A percentile compares a stretch with the other conserved stretches of the same genome.
These are phyloP conservation scores for Podospora comata DNA, from an alignment of 495 filamentous ascomycete genomes.

Conservation along the genomic window DNA sequence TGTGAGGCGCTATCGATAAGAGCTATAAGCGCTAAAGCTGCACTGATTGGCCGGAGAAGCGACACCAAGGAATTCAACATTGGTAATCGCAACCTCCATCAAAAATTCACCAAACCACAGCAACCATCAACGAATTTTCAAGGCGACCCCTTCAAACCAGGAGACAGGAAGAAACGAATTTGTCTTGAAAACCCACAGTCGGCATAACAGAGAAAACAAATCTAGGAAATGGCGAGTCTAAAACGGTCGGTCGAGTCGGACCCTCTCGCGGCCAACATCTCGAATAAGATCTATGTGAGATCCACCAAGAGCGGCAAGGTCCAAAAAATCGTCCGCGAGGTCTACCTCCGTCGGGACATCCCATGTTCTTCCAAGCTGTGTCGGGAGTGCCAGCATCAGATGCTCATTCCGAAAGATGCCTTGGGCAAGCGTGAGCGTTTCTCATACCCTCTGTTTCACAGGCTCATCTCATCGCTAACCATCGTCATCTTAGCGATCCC, in stretches of 20 bases:
- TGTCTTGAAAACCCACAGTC: not conserved
- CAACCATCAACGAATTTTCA: not conserved
- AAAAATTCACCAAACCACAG: constrained; percentile 8
- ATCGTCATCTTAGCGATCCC: constrained; percentile 54
- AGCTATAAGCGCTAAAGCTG: constrained; percentile 14
- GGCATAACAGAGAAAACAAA: constrained; percentile 6
- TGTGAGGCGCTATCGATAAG: constrained; percentile 18
- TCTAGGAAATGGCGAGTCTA: constrained; percentile 71
- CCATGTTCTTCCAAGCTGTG: constrained; percentile 95
- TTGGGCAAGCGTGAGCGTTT: constrained; percentile 62
- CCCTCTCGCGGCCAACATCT: constrained; percentile 69
- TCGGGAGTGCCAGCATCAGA: constrained; percentile 67
- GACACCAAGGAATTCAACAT: constrained; percentile 9
- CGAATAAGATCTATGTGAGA: constrained; percentile 88
- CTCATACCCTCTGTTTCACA: constrained; percentile 4
- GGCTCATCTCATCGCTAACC: constrained; percentile 23
- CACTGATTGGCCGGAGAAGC: constrained; percentile 25
- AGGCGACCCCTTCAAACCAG: not conserved
- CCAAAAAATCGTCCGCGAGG: constrained; percentile 94
- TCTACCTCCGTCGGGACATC: constrained; percentile 94
- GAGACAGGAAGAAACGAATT: not conserved
- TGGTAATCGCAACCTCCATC: constrained; percentile 16
- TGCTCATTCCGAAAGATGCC: constrained; percentile 69
- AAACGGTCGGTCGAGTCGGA: constrained; percentile 71
- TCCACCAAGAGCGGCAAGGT: constrained; percentile 94